Base-by-base conservation (phyloP, 2,329 filamentous ascomycete genomes). In the Aspergillus viridinutans region DNA sequence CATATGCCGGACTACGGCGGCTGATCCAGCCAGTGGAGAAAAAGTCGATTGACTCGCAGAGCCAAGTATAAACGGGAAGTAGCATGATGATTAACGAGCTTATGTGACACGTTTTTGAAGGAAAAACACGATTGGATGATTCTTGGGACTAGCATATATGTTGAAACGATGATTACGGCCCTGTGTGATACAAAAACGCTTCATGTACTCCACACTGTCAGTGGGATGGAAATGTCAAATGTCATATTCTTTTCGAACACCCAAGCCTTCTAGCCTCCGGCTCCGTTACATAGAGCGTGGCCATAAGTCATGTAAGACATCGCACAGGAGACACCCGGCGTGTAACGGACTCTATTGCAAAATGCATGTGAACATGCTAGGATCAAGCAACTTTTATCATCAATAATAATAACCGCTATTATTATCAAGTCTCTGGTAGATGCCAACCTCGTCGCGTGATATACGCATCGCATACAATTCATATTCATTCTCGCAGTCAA, bases 1-100 rank as follows among this genome's bases (percentile, higher is more conserved):
- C 86, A 0, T 86, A 79, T 73, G 70, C 89, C 66, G 87, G 87
- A 0, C 66, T 90, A n/a, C 80, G 80, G 63, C 76, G 82, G 26
- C 65, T 87, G 17, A 32, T 75, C n/a, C 61, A 63, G 21, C 71
- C 71, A 10, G 28, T 53, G 4, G 10, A 20, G 89, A 90, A 84
- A 92, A 96, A 77, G 81, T 45, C 49, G 5, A n/a, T 35, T 3
- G n/a, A 12, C 21, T 35, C 29, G 9, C 42, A n/a, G 17, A 51
- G 28, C n/a, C 43, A 51, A n/a, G 57, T 58, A 35, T 58, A 26
- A 49, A 50, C n/a, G 28, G 43, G 54, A 52, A 28, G 29, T 35
- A 42, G 48, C 23, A 50, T 42, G 48, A 28, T 47, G 54, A 45
- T 49, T 40, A 49, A 32, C 23, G 52, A 47, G 47, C 32, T 38